Conservation (phyloP, 1,139 yeast genomes). For the Kluyveromyces sp. region DNA sequence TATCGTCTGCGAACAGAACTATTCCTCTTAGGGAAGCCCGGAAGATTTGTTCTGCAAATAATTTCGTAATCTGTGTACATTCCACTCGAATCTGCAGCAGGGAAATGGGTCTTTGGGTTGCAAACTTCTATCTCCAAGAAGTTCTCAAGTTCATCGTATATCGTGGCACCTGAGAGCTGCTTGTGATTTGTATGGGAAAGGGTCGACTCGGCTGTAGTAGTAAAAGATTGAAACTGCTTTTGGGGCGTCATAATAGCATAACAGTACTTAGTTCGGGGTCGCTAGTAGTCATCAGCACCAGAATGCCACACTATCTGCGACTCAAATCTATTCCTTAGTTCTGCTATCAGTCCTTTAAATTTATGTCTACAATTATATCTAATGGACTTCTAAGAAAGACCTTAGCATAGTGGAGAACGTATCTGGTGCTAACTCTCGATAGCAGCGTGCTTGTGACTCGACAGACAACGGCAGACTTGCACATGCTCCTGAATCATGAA, state of each 20-base stretch:
- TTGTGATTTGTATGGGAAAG: constrained; percentile 42
- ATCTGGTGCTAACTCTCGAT: too few relatives aligned
- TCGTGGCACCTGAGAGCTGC: constrained; percentile 54
- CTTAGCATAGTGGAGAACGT: too few relatives aligned
- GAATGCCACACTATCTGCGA: too few relatives aligned
- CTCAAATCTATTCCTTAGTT: not conserved
- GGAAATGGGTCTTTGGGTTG: constrained; percentile 33
- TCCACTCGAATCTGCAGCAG: constrained; percentile 59
- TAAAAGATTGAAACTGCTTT: constrained; percentile 28
- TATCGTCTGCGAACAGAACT: constrained; percentile 79
- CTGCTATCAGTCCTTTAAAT: not conserved
- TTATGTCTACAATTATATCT: not conserved
- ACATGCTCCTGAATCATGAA: not conserved
- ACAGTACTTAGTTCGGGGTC: not conserved
- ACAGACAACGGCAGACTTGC: not conserved
- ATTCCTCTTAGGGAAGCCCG: constrained; percentile 64
- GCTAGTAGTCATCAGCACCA: not conserved
- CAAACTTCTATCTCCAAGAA: constrained; percentile 81
- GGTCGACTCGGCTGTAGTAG: constrained; percentile 24
- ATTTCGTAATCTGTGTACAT: constrained; percentile 90
- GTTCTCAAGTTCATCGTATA: constrained; percentile 92
- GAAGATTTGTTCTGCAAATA: constrained; percentile 78
- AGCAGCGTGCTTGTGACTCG: too few relatives aligned
- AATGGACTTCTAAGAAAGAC: too few relatives aligned
- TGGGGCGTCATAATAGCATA: not conserved